phyloP scores from a whole-genome alignment of 106 monocot genomes.

The Platanthera zijinensis region DNA sequence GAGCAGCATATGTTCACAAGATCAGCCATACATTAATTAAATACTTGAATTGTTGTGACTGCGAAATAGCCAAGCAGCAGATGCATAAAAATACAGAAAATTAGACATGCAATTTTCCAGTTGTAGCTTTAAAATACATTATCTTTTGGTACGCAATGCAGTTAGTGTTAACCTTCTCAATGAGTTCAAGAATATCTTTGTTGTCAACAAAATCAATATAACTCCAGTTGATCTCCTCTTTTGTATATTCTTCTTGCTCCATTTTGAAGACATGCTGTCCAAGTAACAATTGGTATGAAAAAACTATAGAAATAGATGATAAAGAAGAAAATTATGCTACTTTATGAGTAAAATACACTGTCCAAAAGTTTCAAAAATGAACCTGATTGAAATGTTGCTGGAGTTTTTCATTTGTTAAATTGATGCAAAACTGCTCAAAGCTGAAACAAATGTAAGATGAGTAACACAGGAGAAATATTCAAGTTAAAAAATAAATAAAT shows the following conservation, averaged over 20 bases:
- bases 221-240: constrained; percentile 92
- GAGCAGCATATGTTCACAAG: not conserved
- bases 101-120: not conserved
- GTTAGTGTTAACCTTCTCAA: constrained; percentile 57
- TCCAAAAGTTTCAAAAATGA: not conserved
- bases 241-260: constrained; percentile 87
- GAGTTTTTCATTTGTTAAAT: constrained; percentile 54
- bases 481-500: not conserved
- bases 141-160: not conserved
- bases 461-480: not conserved
- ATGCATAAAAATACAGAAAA: not conserved
- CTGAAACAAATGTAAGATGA: constrained; percentile 17
- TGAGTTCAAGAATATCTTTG: constrained; percentile 90
- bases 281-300: not conserved
- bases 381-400: constrained; percentile 67
- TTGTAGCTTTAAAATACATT: not conserved
- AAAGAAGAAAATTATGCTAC: not conserved
- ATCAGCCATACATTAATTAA: not conserved
- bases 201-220: constrained; percentile 97
- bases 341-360: not conserved
- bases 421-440: constrained; percentile 62
- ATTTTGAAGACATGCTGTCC: constrained; percentile 92
- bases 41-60: not conserved
- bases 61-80: not conserved
- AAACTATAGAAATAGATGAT: not conserved